A percentile compares a stretch with the other conserved stretches of the same genome.
phyloP scores from a whole-genome alignment of 179 eudicot species.

The Pouteria campechiana region DNA sequence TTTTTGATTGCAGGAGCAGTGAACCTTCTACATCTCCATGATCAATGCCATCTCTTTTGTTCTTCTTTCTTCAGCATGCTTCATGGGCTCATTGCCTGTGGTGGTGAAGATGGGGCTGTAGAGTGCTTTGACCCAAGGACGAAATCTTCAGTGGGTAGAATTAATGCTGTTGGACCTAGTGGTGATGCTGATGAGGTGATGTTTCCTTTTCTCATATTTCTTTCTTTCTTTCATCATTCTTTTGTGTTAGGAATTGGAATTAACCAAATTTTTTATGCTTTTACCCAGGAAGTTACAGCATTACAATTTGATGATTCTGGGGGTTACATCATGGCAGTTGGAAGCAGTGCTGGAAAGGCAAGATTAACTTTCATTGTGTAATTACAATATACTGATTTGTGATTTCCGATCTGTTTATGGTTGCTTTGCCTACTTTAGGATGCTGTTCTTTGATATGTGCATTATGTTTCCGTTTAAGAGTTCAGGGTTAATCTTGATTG shows the following conservation, averaged over 20 bases:
- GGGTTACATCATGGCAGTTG: conserved; percentile 89
- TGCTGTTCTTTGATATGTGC: too few species aligned
- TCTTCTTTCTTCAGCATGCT: conserved; percentile 70
- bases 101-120: conserved; percentile 95
- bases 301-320: conserved; percentile 70
- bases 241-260: neutral
- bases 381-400: neutral
- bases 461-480: too few species aligned
- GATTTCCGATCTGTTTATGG: too few species aligned
- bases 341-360: conserved; percentile 94
- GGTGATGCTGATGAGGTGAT: conserved; percentile 59
- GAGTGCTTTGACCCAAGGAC: conserved; percentile 95
- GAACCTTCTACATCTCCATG: too few species aligned
- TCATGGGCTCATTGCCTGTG: conserved; percentile 90
- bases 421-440: too few species aligned
- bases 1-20: too few species aligned
- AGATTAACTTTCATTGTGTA: neutral
- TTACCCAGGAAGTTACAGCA: conserved; percentile 81
- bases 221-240: too few species aligned
- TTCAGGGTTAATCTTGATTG: too few species aligned
- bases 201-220: neutral
- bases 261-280: conserved; percentile 1
- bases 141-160: conserved; percentile 73
- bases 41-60: too few species aligned
- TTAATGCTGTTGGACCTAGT: conserved; percentile 50